Evolutionary conservation across 257 asterid genomes (phyloP), one percentile per base, ranked within the genome.

Genomic region (Capsicum rhomboideum): DNA sequence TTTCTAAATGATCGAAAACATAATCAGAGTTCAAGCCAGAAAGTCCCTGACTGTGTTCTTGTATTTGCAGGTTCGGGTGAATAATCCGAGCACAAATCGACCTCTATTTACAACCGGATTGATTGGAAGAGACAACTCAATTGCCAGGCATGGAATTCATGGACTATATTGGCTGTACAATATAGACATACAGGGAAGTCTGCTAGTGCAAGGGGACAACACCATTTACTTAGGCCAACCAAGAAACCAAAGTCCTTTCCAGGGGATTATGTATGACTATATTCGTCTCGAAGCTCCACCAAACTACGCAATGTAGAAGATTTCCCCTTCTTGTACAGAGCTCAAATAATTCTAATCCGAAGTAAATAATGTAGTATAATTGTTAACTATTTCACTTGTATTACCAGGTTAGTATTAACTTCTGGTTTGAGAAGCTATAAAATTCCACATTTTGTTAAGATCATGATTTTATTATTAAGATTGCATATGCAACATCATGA

Each of bases 141-240:
- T 93, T 9, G 97, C 98, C 2, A 91, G 98, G 14, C 98, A 93
- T 66, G 98, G 98, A 42, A 91, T 91, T 80, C 98, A 93, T 82
- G 98, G 98, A 0, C 85, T 95, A 4, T 91, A 93, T 63, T 89
- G 98, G 96, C 86, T 95, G 6, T 92, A 89, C 85, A 88, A 21
- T 82, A 91, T 92, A 85, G 93, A 90, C 26, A 82, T 93, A 37
- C 80, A 78, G 37, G 89, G 90, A 2, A 44, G 79, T 77, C 23
- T 63, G 61, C 85, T 95, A 10, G 89, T 58, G 21, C 1, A 88
- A 75, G 96, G 95, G 26, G 90, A 74, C 9, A 93, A 95, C 83
- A 86, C 88, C 2, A 83, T 93, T 14, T 92, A 89, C 78, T 88
- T 93, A 40, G 91, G 92, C 4, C 98, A 93, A 83, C 90, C 94